Percentiles rank a stretch among this genome's conserved stretches.
phyloP scores from a whole-genome alignment of 2,329 filamentous ascomycete genomes.

The Clarireedia sp. region DNA sequence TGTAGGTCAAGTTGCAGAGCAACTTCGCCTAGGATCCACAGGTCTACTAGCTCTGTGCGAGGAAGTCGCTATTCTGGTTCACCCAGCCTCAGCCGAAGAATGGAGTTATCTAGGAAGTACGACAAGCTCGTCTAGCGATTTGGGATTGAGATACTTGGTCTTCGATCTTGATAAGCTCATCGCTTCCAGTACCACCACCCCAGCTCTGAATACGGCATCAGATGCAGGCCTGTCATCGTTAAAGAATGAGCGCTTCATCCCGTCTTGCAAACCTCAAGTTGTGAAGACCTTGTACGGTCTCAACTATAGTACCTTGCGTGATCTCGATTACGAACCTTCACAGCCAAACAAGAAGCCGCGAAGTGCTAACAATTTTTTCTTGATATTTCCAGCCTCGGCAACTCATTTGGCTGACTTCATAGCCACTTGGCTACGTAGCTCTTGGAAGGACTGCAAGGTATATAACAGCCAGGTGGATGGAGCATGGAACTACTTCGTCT shows the following conservation, averaged over 20 bases:
- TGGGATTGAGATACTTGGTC: slow-evolving; percentile 21
- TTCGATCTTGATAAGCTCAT: slow-evolving; percentile 12
- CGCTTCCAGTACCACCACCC: not conserved
- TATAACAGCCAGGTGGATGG: slow-evolving; percentile 36
- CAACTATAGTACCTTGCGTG: slow-evolving; percentile 11
- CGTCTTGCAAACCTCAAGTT: no score
- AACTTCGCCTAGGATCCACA: slow-evolving; percentile 16
- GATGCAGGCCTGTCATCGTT: no score
- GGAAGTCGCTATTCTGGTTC: slow-evolving; percentile 21
- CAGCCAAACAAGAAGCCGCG: slow-evolving; percentile 7
- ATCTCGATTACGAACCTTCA: slow-evolving; percentile 17
- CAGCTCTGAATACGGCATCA: not conserved
- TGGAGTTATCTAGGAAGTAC: slow-evolving; percentile 25
- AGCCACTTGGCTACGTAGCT: slow-evolving; percentile 37
- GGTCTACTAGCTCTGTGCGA: slow-evolving; percentile 17
- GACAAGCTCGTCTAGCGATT: not conserved
- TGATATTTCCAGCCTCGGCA: slow-evolving; percentile 40
- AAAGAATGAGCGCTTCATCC: no score
- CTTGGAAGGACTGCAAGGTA: slow-evolving; percentile 35
- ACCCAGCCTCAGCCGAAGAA: slow-evolving; percentile 21
- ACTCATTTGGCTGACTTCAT: slow-evolving; percentile 33
- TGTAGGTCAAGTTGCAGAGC: slow-evolving; percentile 15
- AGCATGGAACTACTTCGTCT: slow-evolving; percentile 40
- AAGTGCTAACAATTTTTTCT: slow-evolving; percentile 34
- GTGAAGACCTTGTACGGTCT: no score